These are phyloP conservation scores for Fusarium continuum DNA, from an alignment of 2,329 filamentous ascomycete species.

Conservation along the genomic window DNA sequence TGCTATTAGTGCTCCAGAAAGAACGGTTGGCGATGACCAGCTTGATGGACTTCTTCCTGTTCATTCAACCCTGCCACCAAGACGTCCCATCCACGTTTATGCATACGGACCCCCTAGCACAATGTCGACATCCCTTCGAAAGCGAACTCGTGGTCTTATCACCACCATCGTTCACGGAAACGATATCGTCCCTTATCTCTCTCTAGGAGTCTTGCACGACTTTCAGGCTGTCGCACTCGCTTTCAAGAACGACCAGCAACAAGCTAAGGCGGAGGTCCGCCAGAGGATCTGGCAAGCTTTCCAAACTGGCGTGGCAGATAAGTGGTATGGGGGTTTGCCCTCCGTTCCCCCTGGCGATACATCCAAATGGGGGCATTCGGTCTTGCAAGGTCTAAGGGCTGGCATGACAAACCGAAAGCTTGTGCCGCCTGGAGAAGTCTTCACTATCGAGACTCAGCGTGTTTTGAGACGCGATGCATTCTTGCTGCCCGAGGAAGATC, in stretches of 20 bases:
- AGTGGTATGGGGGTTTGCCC: constrained; percentile 63
- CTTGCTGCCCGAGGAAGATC: constrained; percentile 54
- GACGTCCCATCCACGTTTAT: constrained; percentile 80
- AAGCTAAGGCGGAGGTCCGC: constrained; percentile 73
- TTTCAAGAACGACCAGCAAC: constrained; percentile 76
- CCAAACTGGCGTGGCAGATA: constrained; percentile 67
- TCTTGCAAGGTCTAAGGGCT: constrained; percentile 71
- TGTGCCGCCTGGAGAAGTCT: constrained; percentile 79
- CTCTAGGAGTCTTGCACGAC: constrained; percentile 77
- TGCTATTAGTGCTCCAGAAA: constrained; percentile 58
- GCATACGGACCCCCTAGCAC: constrained; percentile 80
- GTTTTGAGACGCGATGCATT: constrained; percentile 75
- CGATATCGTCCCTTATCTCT: constrained; percentile 78
- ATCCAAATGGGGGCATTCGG: constrained; percentile 75
- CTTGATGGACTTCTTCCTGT: constrained; percentile 39
- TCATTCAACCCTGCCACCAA: constrained; percentile 66
- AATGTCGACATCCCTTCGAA: constrained; percentile 74
- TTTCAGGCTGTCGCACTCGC: constrained; percentile 76
- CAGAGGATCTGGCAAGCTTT: constrained; percentile 72
- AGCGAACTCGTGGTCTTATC: constrained; percentile 76
- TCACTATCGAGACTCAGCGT: constrained; percentile 73
- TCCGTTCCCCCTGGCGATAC: constrained; percentile 58
- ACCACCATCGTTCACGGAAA: constrained; percentile 78
- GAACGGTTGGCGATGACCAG: constrained; percentile 50
- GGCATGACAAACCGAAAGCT: constrained; percentile 76